Conservation (phyloP, 495 filamentous ascomycete genomes). For the Lineolata rhizophorae region DNA sequence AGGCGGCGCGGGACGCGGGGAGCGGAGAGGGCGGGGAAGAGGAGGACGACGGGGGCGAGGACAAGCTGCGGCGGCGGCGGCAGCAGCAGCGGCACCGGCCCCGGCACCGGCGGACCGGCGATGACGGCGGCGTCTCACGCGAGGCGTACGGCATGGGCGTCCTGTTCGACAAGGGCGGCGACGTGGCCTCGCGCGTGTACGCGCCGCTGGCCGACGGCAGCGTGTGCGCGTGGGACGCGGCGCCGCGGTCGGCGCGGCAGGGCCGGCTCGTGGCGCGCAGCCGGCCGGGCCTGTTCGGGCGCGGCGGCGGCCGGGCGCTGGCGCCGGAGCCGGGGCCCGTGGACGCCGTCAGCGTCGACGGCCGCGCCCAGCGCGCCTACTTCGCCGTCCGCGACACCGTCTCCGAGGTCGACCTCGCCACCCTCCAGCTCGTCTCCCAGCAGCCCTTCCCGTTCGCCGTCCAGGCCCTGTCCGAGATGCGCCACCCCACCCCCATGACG, state of each 20-base stretch:
- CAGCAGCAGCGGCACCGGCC: no score
- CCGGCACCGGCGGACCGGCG: neutral
- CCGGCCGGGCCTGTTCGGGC: conserved; percentile 36
- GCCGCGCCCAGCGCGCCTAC: conserved; percentile 42
- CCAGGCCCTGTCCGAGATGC: conserved; percentile 59
- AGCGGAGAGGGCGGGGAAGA: conserved; percentile 12
- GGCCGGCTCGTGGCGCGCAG: conserved; percentile 46
- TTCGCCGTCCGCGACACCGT: conserved; percentile 56
- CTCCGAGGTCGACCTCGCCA: conserved; percentile 67
- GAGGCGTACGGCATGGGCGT: conserved; percentile 47
- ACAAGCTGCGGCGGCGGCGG: no score
- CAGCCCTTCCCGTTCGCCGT: conserved; percentile 68
- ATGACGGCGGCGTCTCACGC: conserved; percentile 12
- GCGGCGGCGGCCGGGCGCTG: conserved; percentile 17
- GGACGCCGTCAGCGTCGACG: conserved; percentile 71
- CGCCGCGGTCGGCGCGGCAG: conserved; percentile 28
- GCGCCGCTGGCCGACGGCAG: conserved; percentile 72
- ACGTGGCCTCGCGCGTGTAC: conserved; percentile 35
- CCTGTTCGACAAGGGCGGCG: conserved; percentile 29
- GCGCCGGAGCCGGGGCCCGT: conserved; percentile 47
- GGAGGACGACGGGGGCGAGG: no score
- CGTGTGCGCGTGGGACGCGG: conserved; percentile 71
- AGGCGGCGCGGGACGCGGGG: conserved; percentile 23
- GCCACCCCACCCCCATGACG: conserved; percentile 51
- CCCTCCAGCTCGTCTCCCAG: conserved; percentile 45